Evolutionary conservation across 2,329 filamentous ascomycete genomes (phyloP), one percentile per base, ranked within the genome.

Genomic region (Xylariaceae sp.): DNA sequence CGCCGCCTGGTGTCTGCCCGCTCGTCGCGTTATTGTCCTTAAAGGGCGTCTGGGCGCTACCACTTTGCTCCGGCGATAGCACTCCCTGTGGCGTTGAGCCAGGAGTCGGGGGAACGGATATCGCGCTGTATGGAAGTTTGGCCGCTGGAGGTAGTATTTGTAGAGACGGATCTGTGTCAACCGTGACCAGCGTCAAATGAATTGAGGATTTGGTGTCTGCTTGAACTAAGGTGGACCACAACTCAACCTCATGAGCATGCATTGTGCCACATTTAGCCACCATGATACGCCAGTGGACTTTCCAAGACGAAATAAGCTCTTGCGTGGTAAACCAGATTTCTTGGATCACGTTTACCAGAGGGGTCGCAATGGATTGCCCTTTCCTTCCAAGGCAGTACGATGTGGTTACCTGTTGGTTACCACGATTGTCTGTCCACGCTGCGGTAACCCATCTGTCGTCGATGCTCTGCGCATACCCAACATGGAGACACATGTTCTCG

Each of bases 241-340:
- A 73, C 6, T 83, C 80, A 9, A 85, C 72, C 68, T 91, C 88
- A 5, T 81, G 77, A 32, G 77, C 74, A 30, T 86, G 82, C 80
- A 90, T 87, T 2, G 80, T 72, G 2, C 86, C 85, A 47, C 81
- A 84, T 68, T 88, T 88, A 35, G 86, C 84, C 56, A 95, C 80
- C 57, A 90, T 84, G 8, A 94, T 74, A 12, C 88, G 84, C 88
- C 89, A 92, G 54, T 86, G 83, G 0, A 91, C 83, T 63, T 84
- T 86, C 69, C 85, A 83, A 12, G 77, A 75, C 0, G 84, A 81
- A 35, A 91, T 81, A 34, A 92, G 79, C n/a, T 86, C 85, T 32
- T 86, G 74, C 0, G 89, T 92, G 1, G 84, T 87, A 53, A 84
- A 80, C 88, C 89, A 92, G 2, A 94, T 87, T 64, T 91, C 88